Conservation (phyloP, 2,329 filamentous ascomycete genomes). For the Apiospora rasikravindrae region DNA sequence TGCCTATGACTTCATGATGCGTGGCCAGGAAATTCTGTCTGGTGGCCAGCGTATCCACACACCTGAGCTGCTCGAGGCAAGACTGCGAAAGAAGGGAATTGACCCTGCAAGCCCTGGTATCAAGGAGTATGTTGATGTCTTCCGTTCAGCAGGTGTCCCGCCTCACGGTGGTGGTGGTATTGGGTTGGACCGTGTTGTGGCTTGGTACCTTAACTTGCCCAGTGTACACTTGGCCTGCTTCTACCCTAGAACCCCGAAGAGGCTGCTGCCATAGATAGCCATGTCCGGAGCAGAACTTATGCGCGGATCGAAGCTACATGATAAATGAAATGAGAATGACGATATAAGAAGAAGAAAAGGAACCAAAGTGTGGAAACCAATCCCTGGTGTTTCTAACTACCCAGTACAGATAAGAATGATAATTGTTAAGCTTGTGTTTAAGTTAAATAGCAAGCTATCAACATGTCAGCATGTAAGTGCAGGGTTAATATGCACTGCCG, state of each 20-base stretch:
- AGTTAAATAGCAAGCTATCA: not conserved
- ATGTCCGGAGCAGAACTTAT: not conserved
- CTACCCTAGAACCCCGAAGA: conserved; percentile 66
- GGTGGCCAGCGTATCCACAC: conserved; percentile 92
- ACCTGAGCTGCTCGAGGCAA: conserved; percentile 74
- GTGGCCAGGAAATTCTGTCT: conserved; percentile 90
- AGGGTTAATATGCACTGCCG: not conserved
- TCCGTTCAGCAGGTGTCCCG: conserved; percentile 81
- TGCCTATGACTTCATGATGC: conserved; percentile 77
- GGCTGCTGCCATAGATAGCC: conserved; percentile 52
- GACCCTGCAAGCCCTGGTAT: conserved; percentile 77
- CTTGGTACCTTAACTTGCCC: conserved; percentile 64
- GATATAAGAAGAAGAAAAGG: not conserved
- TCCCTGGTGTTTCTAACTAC: not conserved
- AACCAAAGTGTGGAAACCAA: not conserved
- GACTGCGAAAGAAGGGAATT: conserved; percentile 79
- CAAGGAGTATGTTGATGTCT: conserved; percentile 88
- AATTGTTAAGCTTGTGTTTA: not conserved
- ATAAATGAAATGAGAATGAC: conserved; percentile 8
- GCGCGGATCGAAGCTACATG: not conserved
- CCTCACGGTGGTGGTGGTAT: conserved; percentile 91
- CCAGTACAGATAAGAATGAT: not conserved
- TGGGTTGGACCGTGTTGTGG: conserved; percentile 84
- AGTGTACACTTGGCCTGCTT: conserved; percentile 63
- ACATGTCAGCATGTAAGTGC: not conserved